These are phyloP conservation scores for Citrus reticulata DNA, from an alignment of 345 rosid species.

Conservation along the genomic window DNA sequence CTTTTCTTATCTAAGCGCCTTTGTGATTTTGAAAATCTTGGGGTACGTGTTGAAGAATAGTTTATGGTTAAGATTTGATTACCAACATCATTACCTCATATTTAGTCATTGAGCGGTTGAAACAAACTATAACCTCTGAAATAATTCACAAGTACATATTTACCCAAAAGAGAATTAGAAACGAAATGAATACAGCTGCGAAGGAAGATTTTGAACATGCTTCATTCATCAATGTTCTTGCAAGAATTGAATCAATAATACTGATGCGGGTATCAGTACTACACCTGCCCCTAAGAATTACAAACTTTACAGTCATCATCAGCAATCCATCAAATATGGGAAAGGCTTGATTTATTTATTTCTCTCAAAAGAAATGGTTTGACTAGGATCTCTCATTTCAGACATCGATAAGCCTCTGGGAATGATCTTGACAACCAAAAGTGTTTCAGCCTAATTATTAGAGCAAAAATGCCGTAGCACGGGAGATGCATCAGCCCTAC, in stretches of 20 bases:
- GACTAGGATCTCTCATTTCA: not conserved
- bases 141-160: not conserved
- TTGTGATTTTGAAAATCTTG: too few species aligned
- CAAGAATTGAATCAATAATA: constrained; percentile 3
- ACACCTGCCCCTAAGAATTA: not conserved
- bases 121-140: too few species aligned
- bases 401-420: constrained; percentile 38
- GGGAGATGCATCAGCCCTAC: constrained; percentile 67
- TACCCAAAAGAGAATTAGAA: not conserved
- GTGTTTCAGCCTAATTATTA: constrained; percentile 56
- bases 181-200: not conserved
- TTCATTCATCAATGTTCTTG: not conserved
- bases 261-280: not conserved
- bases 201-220: not conserved
- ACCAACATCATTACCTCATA: too few species aligned
- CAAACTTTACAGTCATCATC: not conserved
- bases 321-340: not conserved
- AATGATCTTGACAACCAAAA: constrained; percentile 43
- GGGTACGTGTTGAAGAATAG: too few species aligned
- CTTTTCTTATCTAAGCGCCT: too few species aligned
- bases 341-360: not conserved
- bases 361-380: not conserved
- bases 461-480: constrained; percentile 62
- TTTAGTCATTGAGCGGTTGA: too few species aligned
- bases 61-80: too few species aligned